Evolutionary conservation across 345 rosid genomes (phyloP), one percentile per base, ranked within the genome.

Genomic region (Reutealis trisperma): DNA sequence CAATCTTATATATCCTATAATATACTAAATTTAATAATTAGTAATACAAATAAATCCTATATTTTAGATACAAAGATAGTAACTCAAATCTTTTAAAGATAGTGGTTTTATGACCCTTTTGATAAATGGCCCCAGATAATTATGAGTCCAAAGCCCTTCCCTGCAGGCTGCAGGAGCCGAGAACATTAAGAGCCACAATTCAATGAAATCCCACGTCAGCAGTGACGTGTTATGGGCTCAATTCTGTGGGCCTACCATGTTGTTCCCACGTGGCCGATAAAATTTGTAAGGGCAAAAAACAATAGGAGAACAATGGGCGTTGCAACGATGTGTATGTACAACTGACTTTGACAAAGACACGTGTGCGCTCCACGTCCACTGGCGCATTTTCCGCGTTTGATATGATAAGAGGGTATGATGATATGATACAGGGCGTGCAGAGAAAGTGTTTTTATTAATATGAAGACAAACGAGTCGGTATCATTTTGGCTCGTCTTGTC

Each of bases 121-220:
- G 1, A 49, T 11, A 49, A 49, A 49, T 2, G 16, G 54, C 2
- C 15, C 2, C 15, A 52, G 18, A 52, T 0, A 16, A 3, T 5
- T 18, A 4, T 15, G 16, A 5, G 58, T 54, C 21, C 58, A 54
- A 5, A 16, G 18, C 58, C 58, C n/a, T 15, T 54, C 4, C 58
- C 15, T 54, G 58, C 3, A 54, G 37, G 1, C 55, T 13, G 58
- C 49, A 5, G 6, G 25, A 3, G 14, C 11, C 12, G n/a, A n/a
- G n/a, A n/a, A n/a, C n/a, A n/a, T n/a, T n/a, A n/a, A 13, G 25
- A 3, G 14, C 11, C 12, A 3, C 25, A 25, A 30, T 4, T 8
- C 14, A 8, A 47, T 6, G 32, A 3, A 63, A 37, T 67, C 67
- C 54, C 60, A 30, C 59, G 73, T 77, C 83, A 75, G 79, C 79